A percentile compares a stretch with the other conserved stretches of the same genome.
These are phyloP conservation scores for Coemansia asiatica DNA, from an alignment of 192 early-diverging fungal species.

Conservation along the genomic window DNA sequence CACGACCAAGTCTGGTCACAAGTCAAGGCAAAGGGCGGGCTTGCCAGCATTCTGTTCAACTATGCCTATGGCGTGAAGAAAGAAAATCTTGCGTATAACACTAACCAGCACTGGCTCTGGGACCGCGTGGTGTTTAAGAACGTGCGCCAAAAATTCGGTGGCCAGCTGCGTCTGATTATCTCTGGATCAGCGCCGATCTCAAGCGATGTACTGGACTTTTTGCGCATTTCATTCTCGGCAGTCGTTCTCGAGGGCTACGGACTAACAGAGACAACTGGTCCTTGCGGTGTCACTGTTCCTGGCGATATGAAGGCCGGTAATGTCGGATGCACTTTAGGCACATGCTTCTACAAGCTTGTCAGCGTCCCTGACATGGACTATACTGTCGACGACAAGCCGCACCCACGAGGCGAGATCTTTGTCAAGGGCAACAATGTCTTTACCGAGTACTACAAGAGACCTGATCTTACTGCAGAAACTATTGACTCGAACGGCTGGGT, in stretches of 20 bases:
- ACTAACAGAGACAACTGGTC: constrained; percentile 76
- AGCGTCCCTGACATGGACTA: constrained; percentile 77
- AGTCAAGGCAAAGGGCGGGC: constrained; percentile 80
- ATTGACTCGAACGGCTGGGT: constrained; percentile 80
- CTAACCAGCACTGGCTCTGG: constrained; percentile 57
- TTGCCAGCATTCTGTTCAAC: constrained; percentile 71
- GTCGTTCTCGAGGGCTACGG: constrained; percentile 82
- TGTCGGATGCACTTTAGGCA: constrained; percentile 75
- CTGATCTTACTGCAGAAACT: constrained; percentile 73
- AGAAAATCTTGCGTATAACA: constrained; percentile 54
- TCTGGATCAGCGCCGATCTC: constrained; percentile 91
- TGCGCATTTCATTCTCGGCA: constrained; percentile 73
- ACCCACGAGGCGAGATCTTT: constrained; percentile 81
- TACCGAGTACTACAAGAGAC: constrained; percentile 73
- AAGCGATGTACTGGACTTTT: constrained; percentile 80
- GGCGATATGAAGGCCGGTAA: constrained; percentile 60
- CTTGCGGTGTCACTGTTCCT: constrained; percentile 61
- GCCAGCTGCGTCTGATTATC: constrained; percentile 74
- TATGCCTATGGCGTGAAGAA: constrained; percentile 74
- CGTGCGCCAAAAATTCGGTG: constrained; percentile 83
- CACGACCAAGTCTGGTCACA: constrained; percentile 85
- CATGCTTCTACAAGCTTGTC: constrained; percentile 74
- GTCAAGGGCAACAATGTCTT: constrained; percentile 78
- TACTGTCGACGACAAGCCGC: constrained; percentile 54
- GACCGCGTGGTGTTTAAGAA: constrained; percentile 83